Base-by-base conservation (phyloP, 2,329 filamentous ascomycete species). In the Botrytis deweyae region DNA sequence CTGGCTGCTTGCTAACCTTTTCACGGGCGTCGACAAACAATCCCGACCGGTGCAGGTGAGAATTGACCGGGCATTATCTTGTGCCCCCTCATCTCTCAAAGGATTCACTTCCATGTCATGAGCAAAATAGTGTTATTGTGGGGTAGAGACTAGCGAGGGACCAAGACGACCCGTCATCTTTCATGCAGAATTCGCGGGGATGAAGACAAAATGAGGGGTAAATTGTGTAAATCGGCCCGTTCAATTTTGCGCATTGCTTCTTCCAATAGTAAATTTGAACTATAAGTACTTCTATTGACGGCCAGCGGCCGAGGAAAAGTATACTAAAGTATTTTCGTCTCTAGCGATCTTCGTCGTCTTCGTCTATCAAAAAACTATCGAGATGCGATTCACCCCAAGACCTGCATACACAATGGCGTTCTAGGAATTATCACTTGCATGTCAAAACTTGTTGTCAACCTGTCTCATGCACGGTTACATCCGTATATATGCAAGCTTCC, bases 141-240 rank as follows among this genome's bases (percentile, higher is more conserved):
- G 64, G 46, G 64, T 67, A 67, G 49, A 12, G n/a, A 7, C 52
- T 18, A 58, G 44, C 7, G 20, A 52, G 12, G 5, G 42, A 44
- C 14, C 46, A 16, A 67, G 65, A 55, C 22, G 14, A 40, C 7
- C 46, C 46, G 22, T 38, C 44, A 40, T 66, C 20, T 22, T 38
- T 25, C 49, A 52, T 67, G 65, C 65, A 36, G 65, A 46, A 36
- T 29, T 38, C 33, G 65, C 22, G 65, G 65, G 64, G 46, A 22
- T 67, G 65, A 67, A 29, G 8, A 67, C 33, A 20, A 9, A 52
- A 55, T 55, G 33, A 52, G 46, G 64, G 65, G 44, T 49, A 36
- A 55, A n/a, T 40, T n/a, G 16, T 40, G 46, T 33, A 67, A 38
- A 38, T 67, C 14, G 33, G 44, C 44, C 64, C 44, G 7, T 52